phyloP scores from a whole-genome alignment of 306 rosid species.

The Nissolia schottii region DNA sequence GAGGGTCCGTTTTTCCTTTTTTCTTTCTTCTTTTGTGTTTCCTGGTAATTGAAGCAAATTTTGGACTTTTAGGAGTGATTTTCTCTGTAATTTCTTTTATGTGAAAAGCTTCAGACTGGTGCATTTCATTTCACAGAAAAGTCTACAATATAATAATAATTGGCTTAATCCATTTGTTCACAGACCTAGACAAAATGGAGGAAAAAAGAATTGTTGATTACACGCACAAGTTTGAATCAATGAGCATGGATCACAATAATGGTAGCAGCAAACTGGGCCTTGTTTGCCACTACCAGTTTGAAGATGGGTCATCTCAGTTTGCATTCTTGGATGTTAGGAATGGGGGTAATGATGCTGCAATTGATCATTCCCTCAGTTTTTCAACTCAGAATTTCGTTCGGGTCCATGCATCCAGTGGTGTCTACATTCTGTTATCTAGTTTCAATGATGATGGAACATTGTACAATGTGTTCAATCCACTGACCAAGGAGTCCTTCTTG shows the following conservation, averaged over 20 bases:
- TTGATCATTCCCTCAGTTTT: slow-evolving; percentile 22
- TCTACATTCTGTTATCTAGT: too few relatives aligned
- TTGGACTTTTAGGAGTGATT: too few relatives aligned
- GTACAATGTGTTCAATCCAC: too few relatives aligned
- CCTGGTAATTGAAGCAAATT: too few relatives aligned
- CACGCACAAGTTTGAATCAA: slow-evolving; percentile 5
- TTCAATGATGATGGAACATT: too few relatives aligned
- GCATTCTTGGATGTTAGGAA: slow-evolving; percentile 3
- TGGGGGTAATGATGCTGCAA: neutral
- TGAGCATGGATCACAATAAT: slow-evolving; percentile 12
- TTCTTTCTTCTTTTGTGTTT: too few relatives aligned
- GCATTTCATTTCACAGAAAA: too few relatives aligned
- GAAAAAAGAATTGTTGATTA: neutral
- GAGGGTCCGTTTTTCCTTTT: too few relatives aligned
- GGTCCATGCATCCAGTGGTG: slow-evolving; percentile 30
- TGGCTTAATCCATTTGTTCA: neutral
- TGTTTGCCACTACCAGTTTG: slow-evolving; percentile 36
- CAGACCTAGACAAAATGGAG: neutral
- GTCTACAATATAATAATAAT: too few relatives aligned
- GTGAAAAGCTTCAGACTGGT: too few relatives aligned
- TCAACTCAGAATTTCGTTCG: slow-evolving; percentile 31
- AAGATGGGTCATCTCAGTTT: slow-evolving; percentile 41
- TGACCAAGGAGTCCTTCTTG: too few relatives aligned
- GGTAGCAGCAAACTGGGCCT: slow-evolving; percentile 7
- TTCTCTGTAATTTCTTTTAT: too few relatives aligned